These are phyloP conservation scores for Cercospora berteroae DNA, from an alignment of 2,329 filamentous ascomycete genomes.

Conservation along the genomic window DNA sequence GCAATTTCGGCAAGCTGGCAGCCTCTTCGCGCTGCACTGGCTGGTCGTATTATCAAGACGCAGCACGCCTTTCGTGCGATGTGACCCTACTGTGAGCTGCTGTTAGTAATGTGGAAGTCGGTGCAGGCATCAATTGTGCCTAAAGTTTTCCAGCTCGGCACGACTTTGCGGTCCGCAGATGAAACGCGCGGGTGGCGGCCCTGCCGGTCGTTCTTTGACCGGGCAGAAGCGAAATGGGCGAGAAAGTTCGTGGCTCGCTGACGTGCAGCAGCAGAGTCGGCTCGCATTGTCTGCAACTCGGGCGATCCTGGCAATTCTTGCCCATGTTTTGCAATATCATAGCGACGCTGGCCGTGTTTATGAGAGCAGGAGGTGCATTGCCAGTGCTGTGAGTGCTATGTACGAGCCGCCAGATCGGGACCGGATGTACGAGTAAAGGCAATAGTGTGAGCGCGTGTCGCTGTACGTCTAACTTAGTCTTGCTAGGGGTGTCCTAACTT, in stretches of 20 bases:
- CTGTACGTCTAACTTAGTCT: not conserved
- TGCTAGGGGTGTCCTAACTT: not conserved
- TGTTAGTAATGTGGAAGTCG: slow-evolving; percentile 11
- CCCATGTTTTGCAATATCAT: slow-evolving; percentile 1
- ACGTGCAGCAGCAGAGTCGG: slow-evolving; percentile 13
- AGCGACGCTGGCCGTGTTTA: not conserved
- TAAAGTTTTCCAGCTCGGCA: slow-evolving; percentile 10
- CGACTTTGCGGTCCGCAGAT: slow-evolving; percentile 4
- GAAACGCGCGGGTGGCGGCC: slow-evolving; percentile 16
- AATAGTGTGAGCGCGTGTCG: not conserved
- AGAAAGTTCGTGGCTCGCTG: slow-evolving; percentile 8
- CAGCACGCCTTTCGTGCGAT: slow-evolving; percentile 5
- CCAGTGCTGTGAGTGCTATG: not conserved
- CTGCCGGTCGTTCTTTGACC: not conserved
- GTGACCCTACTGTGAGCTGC: slow-evolving; percentile 9
- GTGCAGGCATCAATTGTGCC: slow-evolving; percentile 4
- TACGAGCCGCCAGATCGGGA: not conserved
- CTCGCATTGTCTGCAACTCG: not conserved
- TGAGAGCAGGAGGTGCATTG: not conserved
- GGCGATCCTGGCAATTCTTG: slow-evolving; percentile 10
- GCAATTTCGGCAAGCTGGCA: not conserved
- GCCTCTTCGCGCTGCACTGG: not conserved
- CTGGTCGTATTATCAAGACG: not conserved
- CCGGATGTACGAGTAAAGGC: not conserved
- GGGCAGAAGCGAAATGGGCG: not conserved